A percentile compares a stretch with the other conserved stretches of the same genome.
Conservation (phyloP, 139 green algal genomes). For the Microglena sp. region DNA sequence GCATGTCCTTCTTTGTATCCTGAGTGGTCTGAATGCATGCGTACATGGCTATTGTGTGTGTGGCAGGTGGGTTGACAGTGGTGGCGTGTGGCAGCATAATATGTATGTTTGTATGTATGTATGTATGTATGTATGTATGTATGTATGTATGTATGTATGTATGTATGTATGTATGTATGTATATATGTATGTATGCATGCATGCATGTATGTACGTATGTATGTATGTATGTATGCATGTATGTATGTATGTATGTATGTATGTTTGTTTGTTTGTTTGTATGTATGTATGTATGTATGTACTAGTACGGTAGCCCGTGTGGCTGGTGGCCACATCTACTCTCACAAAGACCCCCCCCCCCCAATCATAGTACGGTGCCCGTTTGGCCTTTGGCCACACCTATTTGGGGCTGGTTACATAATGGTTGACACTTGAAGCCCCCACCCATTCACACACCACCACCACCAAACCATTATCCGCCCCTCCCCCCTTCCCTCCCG, state of each 20-base stretch:
- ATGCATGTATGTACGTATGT: slow-evolving; percentile 7
- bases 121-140: not conserved
- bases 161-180: slow-evolving; percentile 4
- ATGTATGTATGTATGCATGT: not conserved
- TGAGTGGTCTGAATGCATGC: not conserved
- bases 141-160: slow-evolving; percentile 29
- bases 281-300: too few relatives aligned
- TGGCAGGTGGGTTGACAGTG: not conserved
- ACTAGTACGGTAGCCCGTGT: too few relatives aligned
- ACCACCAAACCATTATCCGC: too few relatives aligned
- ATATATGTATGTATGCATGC: slow-evolving; percentile 1
- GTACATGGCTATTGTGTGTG: not conserved
- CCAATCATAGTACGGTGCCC: too few relatives aligned
- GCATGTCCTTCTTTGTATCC: not conserved
- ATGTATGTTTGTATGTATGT: not conserved
- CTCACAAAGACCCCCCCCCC: too few relatives aligned
- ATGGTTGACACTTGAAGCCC: too few relatives aligned
- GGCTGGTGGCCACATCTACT: too few relatives aligned
- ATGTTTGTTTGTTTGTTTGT: not conserved
- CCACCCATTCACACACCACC: too few relatives aligned
- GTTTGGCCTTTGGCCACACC: too few relatives aligned
- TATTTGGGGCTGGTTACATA: too few relatives aligned
- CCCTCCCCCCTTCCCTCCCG: too few relatives aligned
- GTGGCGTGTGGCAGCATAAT: too few relatives aligned
- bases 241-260: not conserved